Evolutionary conservation across 352 stramenopile genomes (phyloP).

Genomic region (Peronospora farinosa): DNA sequence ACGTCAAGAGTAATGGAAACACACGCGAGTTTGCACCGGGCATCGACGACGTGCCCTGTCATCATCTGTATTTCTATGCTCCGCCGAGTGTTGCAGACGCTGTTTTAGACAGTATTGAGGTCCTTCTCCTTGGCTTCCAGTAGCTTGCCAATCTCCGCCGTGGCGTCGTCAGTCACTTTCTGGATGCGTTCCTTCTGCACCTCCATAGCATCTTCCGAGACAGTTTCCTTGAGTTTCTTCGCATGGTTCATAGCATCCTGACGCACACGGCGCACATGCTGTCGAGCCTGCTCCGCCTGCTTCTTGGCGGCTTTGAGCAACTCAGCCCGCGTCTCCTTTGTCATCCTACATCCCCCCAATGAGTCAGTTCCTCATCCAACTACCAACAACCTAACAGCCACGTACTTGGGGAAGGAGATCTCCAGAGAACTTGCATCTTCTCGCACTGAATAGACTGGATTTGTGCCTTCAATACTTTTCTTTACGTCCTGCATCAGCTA

Average conservation of each 20-base stretch:
- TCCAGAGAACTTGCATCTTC: slow-evolving; percentile 61
- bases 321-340: slow-evolving; percentile 74
- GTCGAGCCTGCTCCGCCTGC: slow-evolving; percentile 69
- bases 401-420: slow-evolving; percentile 79
- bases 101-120: slow-evolving; percentile 48
- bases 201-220: slow-evolving; percentile 78
- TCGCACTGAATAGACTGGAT: slow-evolving; percentile 67
- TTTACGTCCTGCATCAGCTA: slow-evolving; percentile 67
- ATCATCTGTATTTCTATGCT: slow-evolving; percentile 21
- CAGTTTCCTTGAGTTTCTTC: slow-evolving; percentile 77
- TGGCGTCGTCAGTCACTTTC: slow-evolving; percentile 67
- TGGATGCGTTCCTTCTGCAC: slow-evolving; percentile 73
- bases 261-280: slow-evolving; percentile 78
- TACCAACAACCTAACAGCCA: slow-evolving; percentile 2
- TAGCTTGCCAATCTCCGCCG: slow-evolving; percentile 66
- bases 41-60: not conserved
- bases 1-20: slow-evolving; percentile 13
- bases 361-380: slow-evolving; percentile 1
- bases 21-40: slow-evolving; percentile 7
- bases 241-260: slow-evolving; percentile 79
- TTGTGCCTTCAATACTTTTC: slow-evolving; percentile 68
- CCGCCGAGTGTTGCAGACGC: slow-evolving; percentile 2
- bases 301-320: slow-evolving; percentile 78
- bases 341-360: slow-evolving; percentile 47
- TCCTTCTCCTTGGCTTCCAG: slow-evolving; percentile 76